phyloP scores from a whole-genome alignment of 768 basidiomycete genomes.

The Agaricus subrufescens region DNA sequence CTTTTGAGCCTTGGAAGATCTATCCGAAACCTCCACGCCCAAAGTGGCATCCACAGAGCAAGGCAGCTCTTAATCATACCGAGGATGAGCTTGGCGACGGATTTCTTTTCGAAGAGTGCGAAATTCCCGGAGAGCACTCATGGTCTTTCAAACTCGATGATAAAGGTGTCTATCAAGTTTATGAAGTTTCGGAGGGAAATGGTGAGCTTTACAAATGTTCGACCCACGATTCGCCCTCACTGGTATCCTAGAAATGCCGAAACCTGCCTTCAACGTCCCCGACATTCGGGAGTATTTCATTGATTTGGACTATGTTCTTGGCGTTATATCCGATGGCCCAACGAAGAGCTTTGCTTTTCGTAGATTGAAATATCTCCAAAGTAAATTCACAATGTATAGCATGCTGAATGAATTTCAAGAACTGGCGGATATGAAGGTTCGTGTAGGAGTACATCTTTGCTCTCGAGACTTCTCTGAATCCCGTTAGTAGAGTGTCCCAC shows the following conservation, averaged over 20 bases:
- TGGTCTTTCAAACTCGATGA: constrained; percentile 75
- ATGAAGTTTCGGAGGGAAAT: constrained; percentile 31
- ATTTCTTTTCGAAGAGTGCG: constrained; percentile 68
- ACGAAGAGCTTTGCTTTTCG: constrained; percentile 95
- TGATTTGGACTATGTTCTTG: constrained; percentile 88
- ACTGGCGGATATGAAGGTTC: constrained; percentile 92
- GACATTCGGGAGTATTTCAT: constrained; percentile 92
- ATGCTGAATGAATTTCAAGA: constrained; percentile 93
- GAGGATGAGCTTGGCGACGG: constrained; percentile 32
- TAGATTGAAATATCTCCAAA: constrained; percentile 82
- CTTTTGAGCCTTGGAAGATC: constrained; percentile 70
- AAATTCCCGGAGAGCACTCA: constrained; percentile 63
- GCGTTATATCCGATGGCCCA: constrained; percentile 91
- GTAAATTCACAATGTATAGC: constrained; percentile 92
- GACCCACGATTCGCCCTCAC: neutral
- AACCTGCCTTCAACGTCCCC: constrained; percentile 75
- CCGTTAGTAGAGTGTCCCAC: constrained; percentile 60
- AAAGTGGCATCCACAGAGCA: constrained; percentile 86
- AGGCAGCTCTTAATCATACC: constrained; percentile 41
- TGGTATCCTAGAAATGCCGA: constrained; percentile 20
- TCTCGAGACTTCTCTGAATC: neutral
- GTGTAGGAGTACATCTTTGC: constrained; percentile 14
- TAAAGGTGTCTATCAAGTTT: constrained; percentile 90
- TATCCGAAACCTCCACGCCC: constrained; percentile 93
- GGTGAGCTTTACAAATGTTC: constrained; percentile 19